Evolutionary conservation across 495 filamentous ascomycete species (phyloP), one percentile per base, ranked within the genome.

Genomic region (Hypoxylon fragiforme): DNA sequence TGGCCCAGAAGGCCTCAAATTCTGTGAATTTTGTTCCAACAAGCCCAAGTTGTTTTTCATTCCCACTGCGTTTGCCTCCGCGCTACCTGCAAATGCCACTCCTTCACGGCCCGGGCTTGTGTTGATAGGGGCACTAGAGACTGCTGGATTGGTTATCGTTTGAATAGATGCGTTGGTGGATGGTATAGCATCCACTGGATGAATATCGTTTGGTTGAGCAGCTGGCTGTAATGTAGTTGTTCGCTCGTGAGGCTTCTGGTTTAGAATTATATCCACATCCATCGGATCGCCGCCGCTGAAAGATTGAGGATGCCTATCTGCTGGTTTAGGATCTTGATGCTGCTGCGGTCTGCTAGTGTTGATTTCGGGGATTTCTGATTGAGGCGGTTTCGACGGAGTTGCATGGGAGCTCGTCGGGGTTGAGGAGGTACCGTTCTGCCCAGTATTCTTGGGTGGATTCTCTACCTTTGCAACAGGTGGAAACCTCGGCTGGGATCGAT

Each of bases 61-160:
- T 48, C 47, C 58, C 14, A 20, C 21, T 8, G 31, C 39, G 31
- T 70, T 71, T 24, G 70, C 62, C 7, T 73, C 74, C 15, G 45
- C 59, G 38, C 24, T 57, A n/a, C 70, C 67, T 30, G 62, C 30
- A 60, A 68, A 69, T 58, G 76, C 67, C 19, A 73, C 67, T 22
- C 66, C 69, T 31, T 82, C 81, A 38, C 75, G 74, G 55, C 81
- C 79, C 1, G 81, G 77, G 50, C 77, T 81, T 1, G 81, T 80
- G 52, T 79, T 76, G 1, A 77, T 71, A 1, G 79, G 74, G 0
- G 62, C 65, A 34, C 76, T 67, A 70, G 76, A 72, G 2, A 71
- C 50, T 1, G 53, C 65, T 2, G 73, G 72, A 2, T 73, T 75
- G 2, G 67, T 65, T 24, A 68, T 66, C 11, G 70, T 73, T 45